phyloP scores from a whole-genome alignment of 768 basidiomycete genomes.

The Kwoniella sp. region DNA sequence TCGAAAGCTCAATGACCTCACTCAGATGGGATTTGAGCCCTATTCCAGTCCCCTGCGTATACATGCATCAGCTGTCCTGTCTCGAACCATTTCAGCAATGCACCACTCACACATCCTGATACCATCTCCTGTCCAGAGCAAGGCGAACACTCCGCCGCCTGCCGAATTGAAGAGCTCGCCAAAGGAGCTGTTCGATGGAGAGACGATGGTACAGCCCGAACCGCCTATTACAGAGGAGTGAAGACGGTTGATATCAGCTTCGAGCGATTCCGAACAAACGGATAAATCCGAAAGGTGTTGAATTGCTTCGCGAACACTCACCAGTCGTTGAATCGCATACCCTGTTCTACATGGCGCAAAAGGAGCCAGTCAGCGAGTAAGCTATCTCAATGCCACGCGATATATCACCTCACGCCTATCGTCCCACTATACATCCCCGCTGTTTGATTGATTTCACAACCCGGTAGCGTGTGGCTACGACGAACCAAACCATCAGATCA shows the following conservation, averaged over 20 bases:
- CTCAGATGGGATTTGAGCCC: constrained; percentile 50
- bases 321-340: constrained; percentile 38
- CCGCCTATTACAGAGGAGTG: constrained; percentile 24
- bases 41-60: constrained; percentile 49
- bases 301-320: no score
- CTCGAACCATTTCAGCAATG: background rate
- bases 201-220: constrained; percentile 71
- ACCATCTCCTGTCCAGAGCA: constrained; percentile 79
- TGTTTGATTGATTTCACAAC: constrained; percentile 42
- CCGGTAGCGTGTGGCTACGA: constrained; percentile 48
- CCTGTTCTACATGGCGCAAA: constrained; percentile 13
- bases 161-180: constrained; percentile 77
- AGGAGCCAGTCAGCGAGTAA: background rate
- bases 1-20: constrained; percentile 29
- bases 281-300: no score
- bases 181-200: constrained; percentile 80
- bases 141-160: constrained; percentile 81
- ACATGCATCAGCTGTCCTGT: background rate
- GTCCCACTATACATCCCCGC: constrained; percentile 43
- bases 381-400: background rate
- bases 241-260: background rate
- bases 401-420: constrained; percentile 30
- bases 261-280: no score
- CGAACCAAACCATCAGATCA: background rate
- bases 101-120: constrained; percentile 59